Base-by-base conservation (phyloP, 2,329 filamentous ascomycete species). In the Diaporthe australafricana region DNA sequence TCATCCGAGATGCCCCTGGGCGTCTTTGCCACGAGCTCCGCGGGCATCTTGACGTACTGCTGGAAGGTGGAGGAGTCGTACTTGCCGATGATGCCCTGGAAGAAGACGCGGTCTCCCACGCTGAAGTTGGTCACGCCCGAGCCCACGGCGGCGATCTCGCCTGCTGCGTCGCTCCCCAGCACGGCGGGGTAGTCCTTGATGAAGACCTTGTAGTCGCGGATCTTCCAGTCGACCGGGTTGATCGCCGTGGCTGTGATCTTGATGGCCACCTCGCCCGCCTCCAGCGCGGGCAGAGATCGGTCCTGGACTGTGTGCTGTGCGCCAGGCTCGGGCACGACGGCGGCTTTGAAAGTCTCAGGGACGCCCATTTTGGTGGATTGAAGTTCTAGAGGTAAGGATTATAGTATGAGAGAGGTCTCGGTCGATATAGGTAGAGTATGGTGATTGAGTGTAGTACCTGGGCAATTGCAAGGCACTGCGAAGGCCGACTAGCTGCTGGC, bases 101-200 rank as follows among this genome's bases (percentile, higher is more conserved):
- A 82, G 75, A 82, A 80, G 38, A 83, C 80, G 25, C 81, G 78
- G 73, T 84, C 81, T 5, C 82, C 82, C 8, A 77, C 72, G 40
- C 75, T 75, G 71, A 83, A 80, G 5, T 71, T 67, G 32, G 72
- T 72, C 20, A 77, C 74, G 40, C 75, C 75, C 1, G 74, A 57
- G 6, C 81, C 81, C 25, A 82, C 76, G 32, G 78, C 76, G 42
- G 78, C 75, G 6, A 83, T 78, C 53, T 77, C 76, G 45, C 82
- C 81, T 11, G 82, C 77, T 40, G 78, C 77, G 73, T 79, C 82
- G 45, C 70, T 73, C n/a, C 82, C 81, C 17, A 82, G 73, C 27
- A 84, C 75, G 8, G 72, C 75, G 1, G 82, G 82, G 62, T 79
- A 82, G 1, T 75, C 52, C 3, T 70, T 62, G 38, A 77, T 60